Base-by-base conservation (phyloP, 192 early-diverging fungal genomes). In the Umbelopsis isabellina region DNA sequence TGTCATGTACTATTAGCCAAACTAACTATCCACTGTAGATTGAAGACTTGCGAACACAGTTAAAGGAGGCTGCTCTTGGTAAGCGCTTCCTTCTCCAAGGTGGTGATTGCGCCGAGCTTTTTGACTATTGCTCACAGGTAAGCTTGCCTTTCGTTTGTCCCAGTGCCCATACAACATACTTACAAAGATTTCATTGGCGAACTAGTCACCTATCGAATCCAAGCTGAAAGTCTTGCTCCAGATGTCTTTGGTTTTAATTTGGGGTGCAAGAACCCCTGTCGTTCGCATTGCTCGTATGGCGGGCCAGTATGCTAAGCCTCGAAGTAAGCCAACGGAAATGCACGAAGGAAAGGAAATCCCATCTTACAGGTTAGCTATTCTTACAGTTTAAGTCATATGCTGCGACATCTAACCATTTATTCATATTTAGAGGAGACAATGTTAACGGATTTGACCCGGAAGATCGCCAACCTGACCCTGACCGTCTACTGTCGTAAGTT, bases 201-300 rank as follows among this genome's bases (percentile, higher is more conserved):
- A 67, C n/a, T 75, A 93, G 84, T 86, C 88, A 50, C 91, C 92
- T 27, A 98, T 99, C 75, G 94, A 97, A 69, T 88, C 91, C 75
- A 97, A 99, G 79, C 88, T 99, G 41, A 98, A 98, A 82, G 93
- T 99, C 9, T 79, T 99, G 16, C 84, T 99, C 47, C 96, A 99
- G 85, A 98, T 98, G 96, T 95, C 93, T 23, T 84, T 99, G 46
- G 95, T 98, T 45, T 78, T 99, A 20, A 85, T 92, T 48, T 97
- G 95, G 95, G 97, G 97, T 50, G 91, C 91, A 48, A 87, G 96
- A 21, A 94, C 93, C 72, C 89, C 95, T 7, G 90, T 99, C 30
- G 94, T 97, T 41, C 90, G 97, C 52, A 97, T 99, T 72, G 97
- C 95, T 23, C 91, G 97, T 67, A 98, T 99, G 95, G 96, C 94